Percentiles rank a stretch among this genome's conserved stretches.
phyloP scores from a whole-genome alignment of 352 stramenopile species.

The Phytophthora citrophthora region DNA sequence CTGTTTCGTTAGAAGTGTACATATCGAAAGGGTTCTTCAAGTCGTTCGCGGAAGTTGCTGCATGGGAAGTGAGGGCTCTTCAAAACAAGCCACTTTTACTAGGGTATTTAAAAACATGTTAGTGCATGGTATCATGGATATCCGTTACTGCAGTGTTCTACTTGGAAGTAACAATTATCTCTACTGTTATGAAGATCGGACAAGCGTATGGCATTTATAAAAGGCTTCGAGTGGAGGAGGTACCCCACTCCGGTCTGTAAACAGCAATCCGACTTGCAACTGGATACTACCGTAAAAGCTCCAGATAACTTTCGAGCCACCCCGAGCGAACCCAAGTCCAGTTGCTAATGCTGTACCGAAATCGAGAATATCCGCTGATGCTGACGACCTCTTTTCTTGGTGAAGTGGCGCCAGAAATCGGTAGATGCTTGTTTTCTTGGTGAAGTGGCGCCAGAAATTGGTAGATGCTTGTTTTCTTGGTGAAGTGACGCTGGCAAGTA shows the following conservation, averaged over 20 bases:
- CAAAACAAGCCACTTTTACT: too few relatives aligned
- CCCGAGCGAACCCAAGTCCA: constrained; percentile 12
- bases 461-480: constrained; percentile 1
- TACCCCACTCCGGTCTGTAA: background rate
- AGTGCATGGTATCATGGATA: too few relatives aligned
- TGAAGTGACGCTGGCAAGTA: constrained; percentile 4
- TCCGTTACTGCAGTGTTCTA: too few relatives aligned
- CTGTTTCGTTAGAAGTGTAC: background rate
- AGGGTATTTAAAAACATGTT: too few relatives aligned
- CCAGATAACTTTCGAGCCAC: background rate
- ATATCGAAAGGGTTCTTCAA: background rate
- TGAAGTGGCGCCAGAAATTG: constrained; percentile 8
- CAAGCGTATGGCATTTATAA: too few relatives aligned
- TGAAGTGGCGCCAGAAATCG: constrained; percentile 8
- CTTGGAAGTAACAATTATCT: too few relatives aligned
- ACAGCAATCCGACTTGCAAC: constrained; percentile 11
- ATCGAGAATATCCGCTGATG: constrained; percentile 13
- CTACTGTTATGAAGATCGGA: too few relatives aligned
- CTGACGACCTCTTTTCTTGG: background rate
- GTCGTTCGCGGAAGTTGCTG: constrained; percentile 6
- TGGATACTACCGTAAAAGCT: background rate
- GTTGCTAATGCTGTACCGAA: constrained; percentile 10
- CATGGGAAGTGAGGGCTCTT: constrained; percentile 10
- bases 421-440: background rate
- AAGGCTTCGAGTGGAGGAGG: too few relatives aligned